phyloP scores from a whole-genome alignment of 2,329 filamentous ascomycete species.

The Ploettnerulaceae sp. region DNA sequence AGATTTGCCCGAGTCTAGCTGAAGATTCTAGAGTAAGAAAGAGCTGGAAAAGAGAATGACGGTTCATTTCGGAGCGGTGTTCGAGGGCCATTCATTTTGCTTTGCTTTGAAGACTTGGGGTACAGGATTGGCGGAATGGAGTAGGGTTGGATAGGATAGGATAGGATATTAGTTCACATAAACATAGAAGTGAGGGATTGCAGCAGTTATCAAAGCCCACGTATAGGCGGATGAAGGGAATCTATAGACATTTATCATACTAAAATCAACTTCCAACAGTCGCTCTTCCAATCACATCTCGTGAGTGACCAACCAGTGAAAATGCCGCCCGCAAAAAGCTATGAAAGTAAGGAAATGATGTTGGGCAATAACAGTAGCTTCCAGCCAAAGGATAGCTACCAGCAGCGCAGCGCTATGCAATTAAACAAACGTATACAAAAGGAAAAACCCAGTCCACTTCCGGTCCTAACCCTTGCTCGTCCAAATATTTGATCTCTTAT shows the following conservation, averaged over 20 bases:
- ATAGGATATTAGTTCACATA: no score
- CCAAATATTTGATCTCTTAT: not conserved
- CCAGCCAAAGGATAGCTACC: not conserved
- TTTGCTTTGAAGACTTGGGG: no score
- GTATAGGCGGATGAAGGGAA: no score
- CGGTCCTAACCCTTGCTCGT: not conserved
- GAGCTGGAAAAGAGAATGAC: not conserved
- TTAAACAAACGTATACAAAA: conserved; percentile 1
- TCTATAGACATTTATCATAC: no score
- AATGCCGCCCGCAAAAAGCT: not conserved
- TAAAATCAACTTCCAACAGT: no score
- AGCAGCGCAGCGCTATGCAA: conserved; percentile 13
- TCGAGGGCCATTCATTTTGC: no score
- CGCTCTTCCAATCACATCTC: not conserved
- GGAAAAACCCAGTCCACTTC: not conserved
- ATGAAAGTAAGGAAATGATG: not conserved
- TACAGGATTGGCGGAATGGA: no score
- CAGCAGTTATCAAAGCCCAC: no score
- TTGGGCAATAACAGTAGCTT: no score
- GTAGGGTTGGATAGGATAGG: no score
- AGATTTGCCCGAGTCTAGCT: not conserved
- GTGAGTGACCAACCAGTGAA: not conserved
- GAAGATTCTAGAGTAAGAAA: no score
- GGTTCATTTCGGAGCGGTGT: not conserved
- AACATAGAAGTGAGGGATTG: no score